phyloP scores from a whole-genome alignment of 495 filamentous ascomycete genomes.

The Stereocaulon alpinum region DNA sequence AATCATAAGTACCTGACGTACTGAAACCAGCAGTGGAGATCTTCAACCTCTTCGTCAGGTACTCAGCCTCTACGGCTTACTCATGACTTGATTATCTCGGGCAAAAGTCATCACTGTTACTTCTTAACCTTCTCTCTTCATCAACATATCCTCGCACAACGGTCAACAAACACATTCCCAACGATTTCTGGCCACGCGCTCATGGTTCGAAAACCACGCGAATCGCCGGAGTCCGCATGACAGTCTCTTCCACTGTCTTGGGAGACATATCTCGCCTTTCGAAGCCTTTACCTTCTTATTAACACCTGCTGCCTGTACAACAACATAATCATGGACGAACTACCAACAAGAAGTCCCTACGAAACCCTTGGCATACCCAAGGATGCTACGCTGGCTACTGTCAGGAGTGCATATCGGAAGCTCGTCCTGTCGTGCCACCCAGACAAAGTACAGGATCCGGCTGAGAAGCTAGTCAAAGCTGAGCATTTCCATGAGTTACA shows the following conservation, averaged over 20 bases:
- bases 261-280: conserved; percentile 4
- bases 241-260: background rate
- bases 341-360: conserved; percentile 74
- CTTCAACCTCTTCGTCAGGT: background rate
- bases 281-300: conserved; percentile 3
- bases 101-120: background rate
- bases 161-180: conserved; percentile 2
- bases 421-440: conserved; percentile 89
- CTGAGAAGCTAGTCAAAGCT: conserved; percentile 54
- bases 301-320: conserved; percentile 2
- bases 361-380: conserved; percentile 64
- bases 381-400: conserved; percentile 60
- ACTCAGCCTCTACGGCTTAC: background rate
- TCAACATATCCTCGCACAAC: background rate
- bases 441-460: conserved; percentile 80
- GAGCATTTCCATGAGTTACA: conserved; percentile 90
- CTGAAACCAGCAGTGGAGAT: conserved; percentile 6
- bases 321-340: conserved; percentile 45
- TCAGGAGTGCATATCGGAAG: conserved; percentile 79
- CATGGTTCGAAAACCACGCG: conserved; percentile 11
- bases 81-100: background rate
- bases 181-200: conserved; percentile 11
- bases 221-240: conserved; percentile 9
- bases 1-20: conserved; percentile 6
- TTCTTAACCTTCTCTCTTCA: background rate